Conservation (phyloP, 805 yeast genomes). For the Isabelozyma gotoi region DNA sequence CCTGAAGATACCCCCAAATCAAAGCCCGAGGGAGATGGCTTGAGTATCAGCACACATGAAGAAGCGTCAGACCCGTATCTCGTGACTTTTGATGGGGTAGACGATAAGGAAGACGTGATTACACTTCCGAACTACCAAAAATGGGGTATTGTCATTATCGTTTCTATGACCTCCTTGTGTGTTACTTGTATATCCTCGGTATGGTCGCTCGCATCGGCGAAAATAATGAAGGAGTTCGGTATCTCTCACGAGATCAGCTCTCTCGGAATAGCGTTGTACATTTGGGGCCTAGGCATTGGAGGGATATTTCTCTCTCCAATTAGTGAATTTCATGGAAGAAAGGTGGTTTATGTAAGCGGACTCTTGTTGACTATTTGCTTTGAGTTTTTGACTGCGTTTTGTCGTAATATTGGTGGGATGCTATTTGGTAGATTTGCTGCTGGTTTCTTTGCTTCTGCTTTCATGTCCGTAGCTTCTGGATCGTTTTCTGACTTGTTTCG, state of each 20-base stretch:
- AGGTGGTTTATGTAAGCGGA: constrained; percentile 42
- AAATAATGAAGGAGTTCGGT: constrained; percentile 20
- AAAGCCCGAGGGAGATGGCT: no score
- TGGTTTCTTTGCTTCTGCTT: constrained; percentile 27
- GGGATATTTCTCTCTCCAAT: constrained; percentile 49
- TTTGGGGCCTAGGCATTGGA: constrained; percentile 28
- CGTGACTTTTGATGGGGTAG: constrained; percentile 22
- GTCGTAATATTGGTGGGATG: constrained; percentile 22
- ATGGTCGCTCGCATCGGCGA: constrained; percentile 26
- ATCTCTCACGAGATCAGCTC: constrained; percentile 23
- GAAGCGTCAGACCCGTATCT: not conserved
- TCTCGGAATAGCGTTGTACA: constrained; percentile 26
- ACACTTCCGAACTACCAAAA: constrained; percentile 19
- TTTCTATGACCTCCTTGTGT: constrained; percentile 21
- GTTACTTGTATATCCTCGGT: constrained; percentile 27
- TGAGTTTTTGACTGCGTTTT: constrained; percentile 24
- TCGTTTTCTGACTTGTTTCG: constrained; percentile 27
- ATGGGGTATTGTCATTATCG: constrained; percentile 23
- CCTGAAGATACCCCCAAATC: no score
- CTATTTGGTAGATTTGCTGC: constrained; percentile 25
- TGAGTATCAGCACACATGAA: not conserved
- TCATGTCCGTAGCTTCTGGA: constrained; percentile 30
- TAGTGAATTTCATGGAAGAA: constrained; percentile 67
- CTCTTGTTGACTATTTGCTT: constrained; percentile 16
- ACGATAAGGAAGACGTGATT: constrained; percentile 25